Base-by-base conservation (phyloP, 148 eudicot species). In the Vaccinium myrtillus region DNA sequence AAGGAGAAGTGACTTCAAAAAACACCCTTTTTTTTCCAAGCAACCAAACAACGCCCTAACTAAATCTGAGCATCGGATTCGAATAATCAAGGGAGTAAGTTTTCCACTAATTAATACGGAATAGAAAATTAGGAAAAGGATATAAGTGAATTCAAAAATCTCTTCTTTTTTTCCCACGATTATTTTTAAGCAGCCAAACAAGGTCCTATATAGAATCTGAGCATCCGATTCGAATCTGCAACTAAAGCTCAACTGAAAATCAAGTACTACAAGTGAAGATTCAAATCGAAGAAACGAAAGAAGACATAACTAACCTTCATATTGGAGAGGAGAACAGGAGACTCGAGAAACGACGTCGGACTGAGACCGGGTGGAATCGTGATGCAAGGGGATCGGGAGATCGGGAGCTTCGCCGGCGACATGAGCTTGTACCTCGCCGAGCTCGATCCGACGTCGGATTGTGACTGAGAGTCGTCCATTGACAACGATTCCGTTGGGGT, bases 331-430 rank as follows among this genome's bases (percentile, higher is more conserved):
- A 97, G 91, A 75, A 97, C 98, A 21, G 99, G 99, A 15, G 99
- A 97, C 21, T 97, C 99, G 81, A 97, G 95, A 84, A 97, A 97
- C 56, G 99, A 95, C 6, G 96, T 87, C 27, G 99, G 98, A 78
- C 98, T 97, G 87, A 94, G 97, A 9, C 94, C 95, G 16, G 99
- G 96, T 27, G 99, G 99, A 14, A 96, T 89, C 0, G 94, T 90
- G 12, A 95, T 81, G 48, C 93, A 90, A 11, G 98, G 81, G 0
- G 98, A 93, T 82, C 98, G 83, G 3, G 94, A 91, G 91, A 97
- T 97, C 89, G 98, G 98, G 9, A 97, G 95, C 77, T 93, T 94
- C 30, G 98, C 98, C 83, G 99, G 99, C 8, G 99, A 93, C 96
- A 97, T 91, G 19, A 97, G 90, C 84, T 92, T 93, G 88, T 97